phyloP scores from a whole-genome alignment of 2,329 filamentous ascomycete species.

The Fusarium zealandicum region DNA sequence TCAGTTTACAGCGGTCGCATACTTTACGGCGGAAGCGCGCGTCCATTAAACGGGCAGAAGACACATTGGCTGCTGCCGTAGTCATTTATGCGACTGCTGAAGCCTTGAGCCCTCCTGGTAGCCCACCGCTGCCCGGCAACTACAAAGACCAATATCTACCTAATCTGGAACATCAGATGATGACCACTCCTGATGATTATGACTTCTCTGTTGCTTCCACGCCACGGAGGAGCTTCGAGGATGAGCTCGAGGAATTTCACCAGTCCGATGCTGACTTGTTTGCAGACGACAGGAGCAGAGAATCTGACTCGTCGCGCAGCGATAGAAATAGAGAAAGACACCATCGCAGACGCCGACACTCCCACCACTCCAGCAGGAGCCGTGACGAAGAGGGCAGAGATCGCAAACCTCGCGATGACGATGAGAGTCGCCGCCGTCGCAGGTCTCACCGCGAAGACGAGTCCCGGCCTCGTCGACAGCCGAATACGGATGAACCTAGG shows the following conservation, averaged over 20 bases:
- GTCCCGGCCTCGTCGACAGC: conserved; percentile 26
- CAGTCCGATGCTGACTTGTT: conserved; percentile 63
- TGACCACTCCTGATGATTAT: conserved; percentile 38
- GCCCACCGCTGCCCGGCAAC: conserved; percentile 40
- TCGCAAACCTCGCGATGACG: conserved; percentile 31
- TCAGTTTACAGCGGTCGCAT: conserved; percentile 50
- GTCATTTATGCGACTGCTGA: conserved; percentile 61
- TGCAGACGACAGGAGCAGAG: conserved; percentile 59
- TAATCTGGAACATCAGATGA: conserved; percentile 39
- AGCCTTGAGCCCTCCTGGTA: conserved; percentile 52
- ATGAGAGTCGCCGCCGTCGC: conserved; percentile 42
- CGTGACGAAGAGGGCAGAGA: conserved; percentile 45
- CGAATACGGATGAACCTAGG: conserved; percentile 29
- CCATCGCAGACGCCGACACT: conserved; percentile 52
- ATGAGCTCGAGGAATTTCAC: conserved; percentile 51
- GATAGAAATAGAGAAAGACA: conserved; percentile 51
- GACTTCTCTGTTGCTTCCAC: conserved; percentile 45
- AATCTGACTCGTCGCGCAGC: conserved; percentile 46
- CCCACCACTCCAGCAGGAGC: conserved; percentile 42
- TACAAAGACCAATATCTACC: conserved; percentile 39
- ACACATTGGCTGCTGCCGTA: conserved; percentile 61
- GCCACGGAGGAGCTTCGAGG: conserved; percentile 46
- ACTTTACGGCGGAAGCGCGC: conserved; percentile 56
- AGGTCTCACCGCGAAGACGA: conserved; percentile 34
- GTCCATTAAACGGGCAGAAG: conserved; percentile 57